Percentiles rank a stretch among this genome's conserved stretches.
Conservation (phyloP, 768 basidiomycete species). For the Hysterangium stoloniferum region DNA sequence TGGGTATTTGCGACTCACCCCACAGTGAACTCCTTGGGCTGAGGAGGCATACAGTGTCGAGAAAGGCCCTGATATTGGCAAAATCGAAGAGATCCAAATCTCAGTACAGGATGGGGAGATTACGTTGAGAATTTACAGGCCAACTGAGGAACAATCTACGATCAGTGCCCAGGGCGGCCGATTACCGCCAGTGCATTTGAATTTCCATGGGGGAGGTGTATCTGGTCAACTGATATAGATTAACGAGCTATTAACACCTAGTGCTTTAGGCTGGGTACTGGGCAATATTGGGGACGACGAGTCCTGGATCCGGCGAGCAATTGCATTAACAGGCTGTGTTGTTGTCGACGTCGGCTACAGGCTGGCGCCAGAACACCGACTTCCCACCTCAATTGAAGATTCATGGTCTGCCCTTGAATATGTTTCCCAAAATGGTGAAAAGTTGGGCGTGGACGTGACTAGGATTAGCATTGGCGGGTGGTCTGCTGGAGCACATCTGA, state of each 20-base stretch:
- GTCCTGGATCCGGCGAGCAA: conserved; percentile 6
- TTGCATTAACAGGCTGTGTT: conserved; percentile 8
- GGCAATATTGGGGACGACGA: conserved; percentile 7
- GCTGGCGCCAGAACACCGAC: conserved; percentile 9
- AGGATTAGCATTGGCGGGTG: conserved; percentile 9
- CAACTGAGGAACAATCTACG: conserved; percentile 4
- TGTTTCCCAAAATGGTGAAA: background rate
- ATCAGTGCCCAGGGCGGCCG: conserved; percentile 8
- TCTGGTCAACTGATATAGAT: background rate
- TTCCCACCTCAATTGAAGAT: conserved; percentile 7
- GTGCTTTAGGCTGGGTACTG: conserved; percentile 5
- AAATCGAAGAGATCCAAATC: conserved; percentile 1
- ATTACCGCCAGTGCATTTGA: conserved; percentile 9
- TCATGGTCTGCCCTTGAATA: conserved; percentile 6
- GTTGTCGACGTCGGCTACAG: conserved; percentile 6
- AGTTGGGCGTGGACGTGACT: conserved; percentile 5
- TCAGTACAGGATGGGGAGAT: conserved; percentile 9
- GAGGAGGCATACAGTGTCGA: conserved; percentile 1
- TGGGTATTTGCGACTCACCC: background rate
- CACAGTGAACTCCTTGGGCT: background rate
- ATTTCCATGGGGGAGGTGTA: conserved; percentile 12
- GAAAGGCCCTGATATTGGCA: background rate
- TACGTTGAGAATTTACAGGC: conserved; percentile 7
- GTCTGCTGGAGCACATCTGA: conserved; percentile 9
- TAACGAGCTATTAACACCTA: background rate